Evolutionary conservation across 257 asterid genomes (phyloP).

Genomic region (Catharanthus roseus): DNA sequence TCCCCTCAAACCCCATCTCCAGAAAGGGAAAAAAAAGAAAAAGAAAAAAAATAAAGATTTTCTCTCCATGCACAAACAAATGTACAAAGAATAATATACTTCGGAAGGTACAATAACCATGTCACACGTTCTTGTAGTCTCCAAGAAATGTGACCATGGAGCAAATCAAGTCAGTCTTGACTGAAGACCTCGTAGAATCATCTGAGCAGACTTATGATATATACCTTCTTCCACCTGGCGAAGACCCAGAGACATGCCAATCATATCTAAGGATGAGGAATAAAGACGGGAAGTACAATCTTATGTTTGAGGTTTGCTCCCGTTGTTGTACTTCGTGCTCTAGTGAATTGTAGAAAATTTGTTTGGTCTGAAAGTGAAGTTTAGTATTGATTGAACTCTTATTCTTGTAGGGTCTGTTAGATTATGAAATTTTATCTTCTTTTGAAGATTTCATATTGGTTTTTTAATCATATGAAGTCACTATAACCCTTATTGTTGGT

Average conservation of each 20-base stretch:
- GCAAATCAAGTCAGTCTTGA: constrained; percentile 61
- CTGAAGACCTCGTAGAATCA: constrained; percentile 60
- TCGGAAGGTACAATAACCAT: background rate
- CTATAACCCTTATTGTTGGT: background rate
- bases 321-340: constrained; percentile 1
- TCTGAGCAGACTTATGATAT: constrained; percentile 86
- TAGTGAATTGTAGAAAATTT: background rate
- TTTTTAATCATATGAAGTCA: background rate
- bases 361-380: background rate
- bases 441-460: background rate
- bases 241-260: constrained; percentile 96
- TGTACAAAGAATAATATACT: no score
- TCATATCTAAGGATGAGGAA: constrained; percentile 98
- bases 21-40: no score
- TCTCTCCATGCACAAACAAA: no score
- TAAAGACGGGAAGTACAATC: constrained; percentile 96
- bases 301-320: constrained; percentile 93
- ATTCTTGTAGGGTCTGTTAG: no score
- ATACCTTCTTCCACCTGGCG: constrained; percentile 98
- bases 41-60: no score
- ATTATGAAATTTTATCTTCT: background rate
- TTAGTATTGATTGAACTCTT: background rate
- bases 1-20: no score
- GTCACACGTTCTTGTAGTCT: constrained; percentile 48
- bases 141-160: constrained; percentile 46